Evolutionary conservation across 805 yeast genomes (phyloP), one percentile per base, ranked within the genome.

Genomic region (Cyberlindnera mississippiensis): DNA sequence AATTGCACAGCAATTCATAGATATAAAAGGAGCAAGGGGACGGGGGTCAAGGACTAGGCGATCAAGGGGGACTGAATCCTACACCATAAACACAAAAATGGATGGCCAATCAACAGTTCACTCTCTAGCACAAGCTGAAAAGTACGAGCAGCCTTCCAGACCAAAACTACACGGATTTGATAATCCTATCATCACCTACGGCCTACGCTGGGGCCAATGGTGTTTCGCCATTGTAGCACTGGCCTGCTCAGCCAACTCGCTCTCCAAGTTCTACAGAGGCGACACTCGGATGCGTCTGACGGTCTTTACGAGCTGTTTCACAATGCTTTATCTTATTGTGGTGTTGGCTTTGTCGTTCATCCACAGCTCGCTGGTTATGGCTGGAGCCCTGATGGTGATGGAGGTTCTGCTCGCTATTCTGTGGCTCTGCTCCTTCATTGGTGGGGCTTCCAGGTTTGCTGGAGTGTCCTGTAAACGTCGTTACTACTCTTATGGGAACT

Each of bases 401-500:
- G 71, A 66, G 43, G 28, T 53, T 4, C 20, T 64, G 6, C 20
- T 65, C 30, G 34, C 54, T 12, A 35, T 61, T 22, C 38, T 66
- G 16, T 64, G 67, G 67, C 41, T 66, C n/a, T 48, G 59, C 35
- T 58, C 62, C 1, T 66, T 64, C 37, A 55, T 66, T 37, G 66
- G 66, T 17, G 49, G 55, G 12, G 66, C 67, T 6, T 44, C 60
- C 10, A 48, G 52, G 4, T 56, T 57, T 38, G 61, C 67, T 30
- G 52, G 56, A 12, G 52, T 46, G 16, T 46, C 60, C 12, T 66
- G 70, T 18, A 26, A 16, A 12, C 13, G 22, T 4, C n/a, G 16
- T 12, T 22, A 20, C 19, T 10, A 10, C 19, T 4, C 10, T 22
- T 20, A 33, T 16, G 32, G 32, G 2, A 19, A 38, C 27, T 32